A percentile compares a stretch with the other conserved stretches of the same genome.
Evolutionary conservation across 176 grass and related monocot genomes (phyloP).

Genomic region (Rhipidocladum racemiflorum): DNA sequence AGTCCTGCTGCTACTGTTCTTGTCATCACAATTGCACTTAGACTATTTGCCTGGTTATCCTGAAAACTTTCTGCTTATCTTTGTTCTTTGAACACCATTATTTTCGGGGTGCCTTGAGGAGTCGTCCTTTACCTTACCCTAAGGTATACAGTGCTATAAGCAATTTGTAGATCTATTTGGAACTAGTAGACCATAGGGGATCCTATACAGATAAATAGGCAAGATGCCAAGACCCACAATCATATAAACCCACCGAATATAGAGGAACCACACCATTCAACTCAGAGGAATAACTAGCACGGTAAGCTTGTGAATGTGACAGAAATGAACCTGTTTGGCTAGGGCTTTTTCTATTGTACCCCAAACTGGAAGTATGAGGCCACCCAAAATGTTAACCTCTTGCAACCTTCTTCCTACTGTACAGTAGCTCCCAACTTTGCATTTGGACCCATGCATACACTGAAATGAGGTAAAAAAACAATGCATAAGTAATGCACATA

Average conservation of each 20-base stretch:
- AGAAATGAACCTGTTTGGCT: conserved; percentile 70
- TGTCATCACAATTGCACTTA: not conserved
- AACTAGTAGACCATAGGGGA: not conserved
- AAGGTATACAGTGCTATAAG: not conserved
- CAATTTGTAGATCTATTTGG: conserved; percentile 10
- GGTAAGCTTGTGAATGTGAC: not conserved
- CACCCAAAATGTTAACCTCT: conserved; percentile 88
- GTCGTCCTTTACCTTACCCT: not conserved
- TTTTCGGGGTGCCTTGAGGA: not conserved
- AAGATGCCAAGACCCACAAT: not conserved
- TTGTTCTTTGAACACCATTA: not conserved
- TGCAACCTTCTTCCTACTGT: conserved; percentile 92
- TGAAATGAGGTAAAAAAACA: conserved; percentile 50
- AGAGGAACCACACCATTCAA: not conserved
- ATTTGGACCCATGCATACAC: conserved; percentile 99
- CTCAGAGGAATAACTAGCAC: not conserved
- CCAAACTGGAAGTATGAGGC: conserved; percentile 98
- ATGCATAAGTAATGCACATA: conserved; percentile 15
- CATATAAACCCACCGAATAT: conserved; percentile 18
- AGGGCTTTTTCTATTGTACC: conserved; percentile 85
- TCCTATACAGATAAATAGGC: conserved; percentile 8
- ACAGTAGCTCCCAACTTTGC: conserved; percentile 89
- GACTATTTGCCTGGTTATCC: not conserved
- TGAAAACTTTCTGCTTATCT: not conserved
- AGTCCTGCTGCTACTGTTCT: not conserved